Percentiles rank a stretch among this genome's conserved stretches.
Conservation (phyloP, 805 yeast genomes). For the Soucietia sequanensis region DNA sequence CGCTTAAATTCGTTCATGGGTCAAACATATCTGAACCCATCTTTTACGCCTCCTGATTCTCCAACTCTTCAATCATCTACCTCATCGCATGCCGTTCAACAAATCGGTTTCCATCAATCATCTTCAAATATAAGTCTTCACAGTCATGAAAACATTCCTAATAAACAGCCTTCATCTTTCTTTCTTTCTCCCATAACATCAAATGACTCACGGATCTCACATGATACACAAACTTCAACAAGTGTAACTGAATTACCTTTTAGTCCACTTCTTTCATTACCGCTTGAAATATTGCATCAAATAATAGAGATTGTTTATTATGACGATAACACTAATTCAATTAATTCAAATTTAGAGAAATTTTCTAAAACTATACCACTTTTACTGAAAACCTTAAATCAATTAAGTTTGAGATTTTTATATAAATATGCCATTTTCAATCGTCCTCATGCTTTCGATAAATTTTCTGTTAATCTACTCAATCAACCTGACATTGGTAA, state of each 20-base stretch:
- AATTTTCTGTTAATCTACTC: conserved; percentile 56
- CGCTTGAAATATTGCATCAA: conserved; percentile 55
- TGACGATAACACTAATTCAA: conserved; percentile 50
- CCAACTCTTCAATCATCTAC: no score
- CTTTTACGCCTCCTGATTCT: no score
- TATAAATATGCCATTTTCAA: conserved; percentile 72
- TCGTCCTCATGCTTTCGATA: conserved; percentile 77
- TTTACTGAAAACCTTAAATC: conserved; percentile 58
- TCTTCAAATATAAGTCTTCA: no score
- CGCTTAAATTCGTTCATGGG: conserved; percentile 1
- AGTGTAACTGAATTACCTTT: neutral
- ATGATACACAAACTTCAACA: neutral
- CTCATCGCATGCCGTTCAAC: no score
- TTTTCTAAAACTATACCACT: conserved; percentile 53
- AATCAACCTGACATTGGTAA: conserved; percentile 48
- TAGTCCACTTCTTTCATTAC: conserved; percentile 32
- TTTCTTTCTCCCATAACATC: conserved; percentile 28
- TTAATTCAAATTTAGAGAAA: conserved; percentile 49
- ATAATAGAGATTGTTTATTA: conserved; percentile 57
- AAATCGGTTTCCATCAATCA: no score
- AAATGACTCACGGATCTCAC: conserved; percentile 15
- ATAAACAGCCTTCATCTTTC: conserved; percentile 12
- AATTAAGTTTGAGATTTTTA: conserved; percentile 54
- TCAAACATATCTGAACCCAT: no score
- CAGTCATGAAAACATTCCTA: no score